Conservation (phyloP, 148 eudicot species). For the Bassia scoparia region DNA sequence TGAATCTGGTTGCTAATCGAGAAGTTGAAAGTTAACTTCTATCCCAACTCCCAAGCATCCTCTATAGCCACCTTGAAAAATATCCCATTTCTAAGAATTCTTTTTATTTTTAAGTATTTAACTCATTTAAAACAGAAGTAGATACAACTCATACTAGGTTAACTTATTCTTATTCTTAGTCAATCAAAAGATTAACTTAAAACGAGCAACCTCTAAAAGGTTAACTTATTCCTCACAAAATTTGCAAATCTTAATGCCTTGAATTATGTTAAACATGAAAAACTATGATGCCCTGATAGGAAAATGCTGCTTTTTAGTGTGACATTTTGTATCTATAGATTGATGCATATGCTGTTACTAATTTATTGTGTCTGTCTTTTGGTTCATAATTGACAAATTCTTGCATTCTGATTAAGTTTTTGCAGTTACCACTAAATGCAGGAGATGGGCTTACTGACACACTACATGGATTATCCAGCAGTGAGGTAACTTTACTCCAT, state of each 20-base stretch:
- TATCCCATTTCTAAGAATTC: too few relatives aligned
- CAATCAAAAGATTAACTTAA: too few relatives aligned
- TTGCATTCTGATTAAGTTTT: conserved; percentile 32
- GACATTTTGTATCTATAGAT: background rate
- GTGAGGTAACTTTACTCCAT: conserved; percentile 48
- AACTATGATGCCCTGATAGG: background rate
- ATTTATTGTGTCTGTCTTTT: background rate
- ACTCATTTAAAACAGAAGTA: too few relatives aligned
- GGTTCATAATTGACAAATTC: background rate
- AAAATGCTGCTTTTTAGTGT: background rate
- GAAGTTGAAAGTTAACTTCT: too few relatives aligned
- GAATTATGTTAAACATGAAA: background rate
- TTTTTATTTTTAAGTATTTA: too few relatives aligned
- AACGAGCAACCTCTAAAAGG: too few relatives aligned
- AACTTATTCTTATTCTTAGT: too few relatives aligned
- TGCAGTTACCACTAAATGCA: conserved; percentile 35
- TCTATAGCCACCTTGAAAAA: too few relatives aligned
- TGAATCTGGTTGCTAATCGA: too few relatives aligned
- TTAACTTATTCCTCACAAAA: too few relatives aligned
- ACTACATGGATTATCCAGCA: conserved; percentile 67
- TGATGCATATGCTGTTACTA: background rate
- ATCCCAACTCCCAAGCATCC: too few relatives aligned
- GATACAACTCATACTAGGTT: too few relatives aligned
- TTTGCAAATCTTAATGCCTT: background rate
- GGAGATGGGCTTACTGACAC: conserved; percentile 90